Evolutionary conservation across 164 flowering plant species (phyloP).

Genomic region (Saururus chinensis): DNA sequence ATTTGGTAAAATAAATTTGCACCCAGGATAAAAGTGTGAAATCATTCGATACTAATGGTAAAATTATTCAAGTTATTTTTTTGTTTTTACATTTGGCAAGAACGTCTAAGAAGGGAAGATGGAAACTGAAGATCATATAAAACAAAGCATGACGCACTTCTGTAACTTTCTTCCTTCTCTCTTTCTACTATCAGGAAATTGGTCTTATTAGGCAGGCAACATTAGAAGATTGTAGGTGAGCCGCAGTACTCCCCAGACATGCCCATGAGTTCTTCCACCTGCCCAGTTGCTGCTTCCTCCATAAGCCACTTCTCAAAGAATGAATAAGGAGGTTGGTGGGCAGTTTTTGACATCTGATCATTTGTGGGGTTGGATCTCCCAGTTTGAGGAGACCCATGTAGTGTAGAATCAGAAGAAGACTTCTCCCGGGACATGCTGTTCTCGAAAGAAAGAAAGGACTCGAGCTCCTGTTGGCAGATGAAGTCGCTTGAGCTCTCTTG

Average conservation of each 20-base stretch:
- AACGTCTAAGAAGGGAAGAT: not conserved
- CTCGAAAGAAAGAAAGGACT: constrained; percentile 43
- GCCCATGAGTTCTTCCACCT: constrained; percentile 38
- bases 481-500: constrained; percentile 13
- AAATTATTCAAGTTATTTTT: not conserved
- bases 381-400: no score
- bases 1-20: no score
- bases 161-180: no score
- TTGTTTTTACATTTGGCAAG: not conserved
- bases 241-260: constrained; percentile 21
- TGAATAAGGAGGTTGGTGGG: constrained; percentile 11
- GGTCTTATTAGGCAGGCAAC: not conserved
- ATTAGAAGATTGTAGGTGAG: constrained; percentile 35
- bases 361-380: no score
- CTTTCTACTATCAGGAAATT: no score
- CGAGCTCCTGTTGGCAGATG: constrained; percentile 37
- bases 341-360: constrained; percentile 6
- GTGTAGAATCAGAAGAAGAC: constrained; percentile 23
- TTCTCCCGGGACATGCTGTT: constrained; percentile 37
- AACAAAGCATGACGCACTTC: no score
- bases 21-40: no score
- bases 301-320: constrained; percentile 22
- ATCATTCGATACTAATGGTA: no score
- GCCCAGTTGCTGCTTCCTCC: constrained; percentile 19
- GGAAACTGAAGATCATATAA: not conserved